Evolutionary conservation across 257 asterid genomes (phyloP), one percentile per base, ranked within the genome.

Genomic region (Solanum rostratum): DNA sequence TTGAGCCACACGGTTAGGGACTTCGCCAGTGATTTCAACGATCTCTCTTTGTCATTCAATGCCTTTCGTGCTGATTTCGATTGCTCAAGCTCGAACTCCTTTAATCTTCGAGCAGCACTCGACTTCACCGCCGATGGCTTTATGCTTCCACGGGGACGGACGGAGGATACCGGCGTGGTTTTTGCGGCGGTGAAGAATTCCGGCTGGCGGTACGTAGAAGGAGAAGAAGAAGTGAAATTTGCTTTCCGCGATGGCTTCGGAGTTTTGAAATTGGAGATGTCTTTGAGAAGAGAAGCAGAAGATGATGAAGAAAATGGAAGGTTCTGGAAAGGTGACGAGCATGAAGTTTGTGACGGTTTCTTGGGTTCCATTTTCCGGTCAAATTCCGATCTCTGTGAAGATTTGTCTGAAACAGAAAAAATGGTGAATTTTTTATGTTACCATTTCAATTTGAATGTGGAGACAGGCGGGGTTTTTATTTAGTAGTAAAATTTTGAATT

Each of bases 1-100:
- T 97, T 97, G 86, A 97, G 93, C 98, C 99, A 97, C 53, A 95
- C 98, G 0, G 96, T 88, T 29, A 97, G 94, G 12, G 99, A 95
- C 60, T 92, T 97, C 19, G 97, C 91, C 8, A 97, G 87, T 2
- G 97, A 91, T 70, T 90, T 91, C 80, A 95, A 79, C 0, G 98
- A 94, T 45, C 91, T 91, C 70, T 94, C 97, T 87, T 94, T 97
- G 78, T 87, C 90, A 10, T 29, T 87, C 82, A 92, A 96, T 18
- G 90, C 93, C 87, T 92, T 91, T 84, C 98, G 90, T 1, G 98
- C 95, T 5, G 99, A 97, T 85, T 93, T 97, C 54, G 89, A 82
- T 79, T 97, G 99, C 81, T 97, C 99, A 63, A 90, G 85, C 89
- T 97, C 99, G 82, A 97, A 91, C 5, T 93, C 95, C 88, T 92